Evolutionary conservation across 164 flowering plant genomes (phyloP), one percentile per base, ranked within the genome.

Genomic region (Chloranthus sessilifolius): DNA sequence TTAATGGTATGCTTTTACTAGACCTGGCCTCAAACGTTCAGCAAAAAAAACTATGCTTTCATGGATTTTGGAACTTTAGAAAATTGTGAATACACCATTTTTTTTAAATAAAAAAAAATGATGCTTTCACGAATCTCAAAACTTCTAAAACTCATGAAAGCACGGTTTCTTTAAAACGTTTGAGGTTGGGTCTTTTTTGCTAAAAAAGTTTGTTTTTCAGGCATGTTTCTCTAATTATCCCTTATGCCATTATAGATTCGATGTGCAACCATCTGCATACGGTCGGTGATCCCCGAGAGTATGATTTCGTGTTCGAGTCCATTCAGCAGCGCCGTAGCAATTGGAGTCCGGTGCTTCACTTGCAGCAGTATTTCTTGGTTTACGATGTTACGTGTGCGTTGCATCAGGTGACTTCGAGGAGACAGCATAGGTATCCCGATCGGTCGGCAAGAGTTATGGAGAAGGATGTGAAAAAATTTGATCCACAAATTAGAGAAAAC

Each of bases 341-440:
- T 52, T 88, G 96, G 96, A 79, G 43, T 52, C 72, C 86, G 7
- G 83, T 85, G 35, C 75, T 88, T 19, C 85, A 79, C 71, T 73
- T 88, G 95, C 96, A 88, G 69, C 95, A 85, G 61, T 88, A 79
- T 47, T 88, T 77, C 55, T 73, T 95, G 1, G 70, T 85, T 4
- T 73, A 74, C 1, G 95, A 88, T 29, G 79, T 88, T 4, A 28
- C 63, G 27, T 59, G 59, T 24, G 71, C 91, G 0, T 40, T 88
- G 67, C 86, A 88, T 36, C 88, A 83, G 58, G 87, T 64, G 4
- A 62, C 72, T 4, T 66, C 71, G 82, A 73, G 76, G 67, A 60
- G 71, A 50, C 82, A 80, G 50, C 81, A 76, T 38, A 62, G 68
- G 62, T 53, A 46, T 50, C 50, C 39, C 27, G 81, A 79, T 23